Evolutionary conservation across 1,284 basidiomycete species (phyloP).

Genomic region (Xerocomus cyaneibrunnescens): DNA sequence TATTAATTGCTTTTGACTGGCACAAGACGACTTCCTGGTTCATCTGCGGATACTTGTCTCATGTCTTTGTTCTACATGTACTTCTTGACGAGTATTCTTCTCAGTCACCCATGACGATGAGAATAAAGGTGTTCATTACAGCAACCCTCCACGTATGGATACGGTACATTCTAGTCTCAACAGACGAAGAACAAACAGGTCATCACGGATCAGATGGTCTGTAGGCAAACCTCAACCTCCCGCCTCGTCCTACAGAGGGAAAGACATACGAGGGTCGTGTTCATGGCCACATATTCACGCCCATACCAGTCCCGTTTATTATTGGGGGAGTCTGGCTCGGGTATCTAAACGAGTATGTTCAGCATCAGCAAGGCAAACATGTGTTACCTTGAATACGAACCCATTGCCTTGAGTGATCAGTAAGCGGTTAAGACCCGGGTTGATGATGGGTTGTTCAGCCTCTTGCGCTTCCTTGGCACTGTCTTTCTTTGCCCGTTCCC

Average conservation of each 20-base stretch:
- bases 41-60: neutral
- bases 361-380: neutral
- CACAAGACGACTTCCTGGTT: neutral
- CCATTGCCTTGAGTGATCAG: constrained; percentile 71
- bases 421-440: constrained; percentile 63
- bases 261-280: constrained; percentile 45
- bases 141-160: constrained; percentile 21
- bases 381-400: constrained; percentile 32
- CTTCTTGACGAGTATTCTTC: constrained; percentile 14
- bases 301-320: constrained; percentile 42
- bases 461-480: constrained; percentile 86
- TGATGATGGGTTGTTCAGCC: constrained; percentile 79
- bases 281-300: constrained; percentile 37
- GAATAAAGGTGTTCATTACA: constrained; percentile 27
- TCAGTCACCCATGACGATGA: neutral
- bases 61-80: constrained; percentile 13
- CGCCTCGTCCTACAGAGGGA: neutral
- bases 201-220: constrained; percentile 24
- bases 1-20: constrained; percentile 22
- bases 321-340: constrained; percentile 45
- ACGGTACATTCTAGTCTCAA: constrained; percentile 27
- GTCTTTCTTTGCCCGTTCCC: constrained; percentile 78
- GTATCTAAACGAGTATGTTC: constrained; percentile 34
- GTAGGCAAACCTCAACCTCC: constrained; percentile 12
- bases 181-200: constrained; percentile 4